These are phyloP conservation scores for Mariannaea elegans DNA, from an alignment of 2,329 filamentous ascomycete genomes.

Conservation along the genomic window DNA sequence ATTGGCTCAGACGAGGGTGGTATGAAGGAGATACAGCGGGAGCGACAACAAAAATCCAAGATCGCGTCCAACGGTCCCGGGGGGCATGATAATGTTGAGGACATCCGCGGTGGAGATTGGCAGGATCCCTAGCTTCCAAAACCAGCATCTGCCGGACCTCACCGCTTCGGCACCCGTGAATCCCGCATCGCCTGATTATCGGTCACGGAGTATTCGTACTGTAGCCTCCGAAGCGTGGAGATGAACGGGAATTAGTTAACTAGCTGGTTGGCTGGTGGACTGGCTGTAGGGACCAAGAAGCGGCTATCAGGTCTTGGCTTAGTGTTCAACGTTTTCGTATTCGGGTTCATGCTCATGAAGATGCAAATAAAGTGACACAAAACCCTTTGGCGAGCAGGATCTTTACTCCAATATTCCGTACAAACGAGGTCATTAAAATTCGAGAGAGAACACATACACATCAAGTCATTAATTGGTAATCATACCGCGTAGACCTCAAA, in stretches of 20 bases:
- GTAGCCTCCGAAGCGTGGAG: constrained; percentile 11
- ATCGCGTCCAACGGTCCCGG: no score
- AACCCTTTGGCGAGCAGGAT: no score
- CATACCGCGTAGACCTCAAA: no score
- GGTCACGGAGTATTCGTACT: constrained; percentile 9
- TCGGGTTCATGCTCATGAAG: constrained; percentile 25
- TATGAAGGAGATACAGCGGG: background rate
- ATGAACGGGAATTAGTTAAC: constrained; percentile 21
- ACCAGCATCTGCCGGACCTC: constrained; percentile 33
- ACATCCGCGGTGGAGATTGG: constrained; percentile 10
- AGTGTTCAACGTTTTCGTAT: constrained; percentile 36
- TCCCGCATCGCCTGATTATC: constrained; percentile 31
- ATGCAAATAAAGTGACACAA: no score
- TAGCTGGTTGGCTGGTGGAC: background rate
- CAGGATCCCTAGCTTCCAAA: constrained; percentile 9
- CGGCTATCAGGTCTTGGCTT: constrained; percentile 6
- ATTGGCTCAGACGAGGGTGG: constrained; percentile 19
- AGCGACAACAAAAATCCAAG: background rate
- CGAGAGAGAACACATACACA: no score
- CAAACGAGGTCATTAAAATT: no score
- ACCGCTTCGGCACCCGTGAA: constrained; percentile 40
- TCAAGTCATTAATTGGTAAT: no score
- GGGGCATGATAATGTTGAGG: constrained; percentile 24
- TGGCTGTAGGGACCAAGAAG: background rate
- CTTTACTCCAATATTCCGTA: background rate